Evolutionary conservation across 495 filamentous ascomycete species (phyloP).

Genomic region (Tirmania nivea): DNA sequence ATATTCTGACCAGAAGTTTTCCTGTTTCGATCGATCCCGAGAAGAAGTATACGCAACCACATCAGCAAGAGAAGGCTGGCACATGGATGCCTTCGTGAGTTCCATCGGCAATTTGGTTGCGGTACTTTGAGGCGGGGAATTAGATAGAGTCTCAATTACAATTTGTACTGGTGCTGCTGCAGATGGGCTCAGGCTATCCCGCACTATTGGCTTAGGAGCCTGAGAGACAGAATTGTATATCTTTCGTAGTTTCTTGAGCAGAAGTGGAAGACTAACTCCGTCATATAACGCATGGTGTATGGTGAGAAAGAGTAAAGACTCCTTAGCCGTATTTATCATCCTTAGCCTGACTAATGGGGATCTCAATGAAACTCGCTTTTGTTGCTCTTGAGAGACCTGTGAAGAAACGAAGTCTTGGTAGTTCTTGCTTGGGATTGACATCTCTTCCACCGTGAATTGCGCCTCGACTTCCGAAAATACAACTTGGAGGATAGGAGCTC

Average conservation of each 20-base stretch:
- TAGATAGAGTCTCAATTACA: not conserved
- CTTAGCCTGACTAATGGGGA: slow-evolving; percentile 16
- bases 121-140: not conserved
- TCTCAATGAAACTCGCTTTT: slow-evolving; percentile 6
- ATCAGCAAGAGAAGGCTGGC: not conserved
- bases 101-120: not conserved
- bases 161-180: not conserved
- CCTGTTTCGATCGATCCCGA: slow-evolving; percentile 8
- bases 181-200: not conserved
- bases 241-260: slow-evolving; percentile 27
- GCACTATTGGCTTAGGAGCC: not conserved
- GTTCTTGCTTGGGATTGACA: not conserved
- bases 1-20: slow-evolving; percentile 35
- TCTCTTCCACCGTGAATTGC: slow-evolving; percentile 10
- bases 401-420: slow-evolving; percentile 4
- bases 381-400: slow-evolving; percentile 9
- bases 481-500: slow-evolving; percentile 33
- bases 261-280: slow-evolving; percentile 29
- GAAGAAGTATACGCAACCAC: slow-evolving; percentile 13
- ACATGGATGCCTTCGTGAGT: not conserved
- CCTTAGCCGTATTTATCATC: slow-evolving; percentile 8
- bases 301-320: slow-evolving; percentile 23
- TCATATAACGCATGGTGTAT: slow-evolving; percentile 46
- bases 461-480: slow-evolving; percentile 18
- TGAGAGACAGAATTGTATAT: not conserved